Percentiles rank a stretch among this genome's conserved stretches.
phyloP scores from a whole-genome alignment of 192 early-diverging fungal genomes.

The Linderina pennispora region DNA sequence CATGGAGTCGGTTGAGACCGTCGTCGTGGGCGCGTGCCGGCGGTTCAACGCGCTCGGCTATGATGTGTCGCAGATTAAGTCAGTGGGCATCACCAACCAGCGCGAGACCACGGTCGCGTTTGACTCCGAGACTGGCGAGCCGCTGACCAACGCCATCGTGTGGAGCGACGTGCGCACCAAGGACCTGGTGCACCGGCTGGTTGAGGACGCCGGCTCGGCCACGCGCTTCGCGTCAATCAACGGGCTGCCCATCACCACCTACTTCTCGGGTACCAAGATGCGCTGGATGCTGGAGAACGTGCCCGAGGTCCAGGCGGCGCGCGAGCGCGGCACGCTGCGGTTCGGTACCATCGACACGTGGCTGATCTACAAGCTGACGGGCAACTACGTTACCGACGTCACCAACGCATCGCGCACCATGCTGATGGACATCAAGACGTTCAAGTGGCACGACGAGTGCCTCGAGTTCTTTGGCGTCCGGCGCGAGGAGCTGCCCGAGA shows the following conservation, averaged over 20 bases:
- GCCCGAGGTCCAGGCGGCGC: conserved; percentile 60
- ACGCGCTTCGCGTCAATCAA: conserved; percentile 52
- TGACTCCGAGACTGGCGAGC: conserved; percentile 74
- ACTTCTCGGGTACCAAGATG: conserved; percentile 89
- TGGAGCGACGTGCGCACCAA: conserved; percentile 87
- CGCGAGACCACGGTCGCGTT: conserved; percentile 90
- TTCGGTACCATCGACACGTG: conserved; percentile 94
- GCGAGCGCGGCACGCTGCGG: conserved; percentile 62
- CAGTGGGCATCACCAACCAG: conserved; percentile 92
- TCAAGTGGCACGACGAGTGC: conserved; percentile 74
- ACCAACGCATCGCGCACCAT: conserved; percentile 94
- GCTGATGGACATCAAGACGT: conserved; percentile 82
- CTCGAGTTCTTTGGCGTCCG: conserved; percentile 74
- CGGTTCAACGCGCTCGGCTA: conserved; percentile 61
- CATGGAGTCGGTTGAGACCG: conserved; percentile 57
- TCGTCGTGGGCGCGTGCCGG: conserved; percentile 59
- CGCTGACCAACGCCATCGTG: conserved; percentile 81
- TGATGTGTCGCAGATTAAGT: conserved; percentile 49
- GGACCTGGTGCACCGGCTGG: conserved; percentile 59
- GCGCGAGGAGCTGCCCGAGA: conserved; percentile 61
- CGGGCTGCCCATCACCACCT: conserved; percentile 86
- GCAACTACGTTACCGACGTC: conserved; percentile 85
- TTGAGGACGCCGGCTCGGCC: conserved; percentile 50
- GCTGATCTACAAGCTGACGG: conserved; percentile 91
- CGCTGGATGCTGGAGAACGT: conserved; percentile 89